Conservation (phyloP, 345 rosid species). For the Kernera saxatilis region DNA sequence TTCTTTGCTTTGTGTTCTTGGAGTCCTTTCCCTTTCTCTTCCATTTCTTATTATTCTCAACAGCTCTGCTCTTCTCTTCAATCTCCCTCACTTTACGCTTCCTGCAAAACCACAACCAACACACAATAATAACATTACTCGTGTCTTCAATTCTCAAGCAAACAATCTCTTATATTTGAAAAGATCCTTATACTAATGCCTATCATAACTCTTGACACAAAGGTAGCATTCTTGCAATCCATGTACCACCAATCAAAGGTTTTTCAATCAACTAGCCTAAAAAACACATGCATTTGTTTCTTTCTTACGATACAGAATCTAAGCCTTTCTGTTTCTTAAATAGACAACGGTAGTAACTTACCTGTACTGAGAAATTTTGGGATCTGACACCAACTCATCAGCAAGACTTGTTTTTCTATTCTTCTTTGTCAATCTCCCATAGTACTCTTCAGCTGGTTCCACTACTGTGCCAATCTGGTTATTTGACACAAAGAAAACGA, state of each 20-base stretch:
- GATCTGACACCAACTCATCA: constrained; percentile 77
- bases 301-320: no score
- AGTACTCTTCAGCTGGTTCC: constrained; percentile 63
- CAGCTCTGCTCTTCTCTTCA: constrained; percentile 54
- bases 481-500: not conserved
- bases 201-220: no score
- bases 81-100: constrained; percentile 88
- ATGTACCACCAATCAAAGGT: no score
- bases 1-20: constrained; percentile 56
- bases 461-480: constrained; percentile 79
- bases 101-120: constrained; percentile 35
- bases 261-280: no score
- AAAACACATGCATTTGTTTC: no score
- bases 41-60: constrained; percentile 73
- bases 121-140: no score
- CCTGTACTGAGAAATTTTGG: constrained; percentile 55
- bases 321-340: not conserved
- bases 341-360: constrained; percentile 10
- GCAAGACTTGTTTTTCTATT: constrained; percentile 77
- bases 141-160: no score
- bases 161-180: no score
- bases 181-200: no score
- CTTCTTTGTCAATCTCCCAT: constrained; percentile 64
- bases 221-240: no score
- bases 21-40: constrained; percentile 58